Evolutionary conservation across 345 rosid genomes (phyloP).

Genomic region (Ceriops tagal): DNA sequence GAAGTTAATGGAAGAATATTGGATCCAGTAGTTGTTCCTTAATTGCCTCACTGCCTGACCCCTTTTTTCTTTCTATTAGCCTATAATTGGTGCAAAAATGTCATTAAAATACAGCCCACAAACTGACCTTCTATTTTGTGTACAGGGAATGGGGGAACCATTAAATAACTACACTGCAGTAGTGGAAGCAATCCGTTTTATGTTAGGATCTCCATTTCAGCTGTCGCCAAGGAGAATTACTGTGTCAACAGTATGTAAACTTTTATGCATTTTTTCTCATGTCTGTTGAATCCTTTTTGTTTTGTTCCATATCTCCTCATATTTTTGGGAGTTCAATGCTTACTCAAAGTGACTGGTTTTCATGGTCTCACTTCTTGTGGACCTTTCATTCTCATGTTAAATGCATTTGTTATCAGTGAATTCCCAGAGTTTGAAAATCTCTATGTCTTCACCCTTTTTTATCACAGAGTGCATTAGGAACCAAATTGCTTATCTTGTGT

Average conservation of each 20-base stretch:
- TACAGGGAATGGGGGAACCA: constrained; percentile 99
- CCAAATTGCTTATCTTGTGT: no score
- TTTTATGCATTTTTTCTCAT: not conserved
- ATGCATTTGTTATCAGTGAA: not conserved
- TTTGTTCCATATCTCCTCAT: not conserved
- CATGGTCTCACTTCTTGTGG: not conserved
- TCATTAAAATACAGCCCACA: no score
- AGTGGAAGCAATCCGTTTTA: constrained; percentile 77
- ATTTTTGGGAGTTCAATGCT: not conserved
- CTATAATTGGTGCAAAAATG: no score
- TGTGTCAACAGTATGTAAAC: constrained; percentile 69
- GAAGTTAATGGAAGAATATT: no score
- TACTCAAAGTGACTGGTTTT: not conserved
- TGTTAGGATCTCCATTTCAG: constrained; percentile 77
- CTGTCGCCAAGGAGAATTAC: constrained; percentile 82
- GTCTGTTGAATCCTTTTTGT: not conserved
- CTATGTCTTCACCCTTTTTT: no score
- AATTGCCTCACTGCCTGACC: no score
- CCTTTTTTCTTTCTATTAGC: no score
- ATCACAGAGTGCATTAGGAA: no score
- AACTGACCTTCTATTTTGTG: constrained; percentile 19
- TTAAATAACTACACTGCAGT: constrained; percentile 78
- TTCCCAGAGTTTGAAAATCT: no score
- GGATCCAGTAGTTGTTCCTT: no score
- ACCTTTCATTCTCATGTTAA: no score